Base-by-base conservation (phyloP, 108 stramenopile species). In the Nitzschia palea region DNA sequence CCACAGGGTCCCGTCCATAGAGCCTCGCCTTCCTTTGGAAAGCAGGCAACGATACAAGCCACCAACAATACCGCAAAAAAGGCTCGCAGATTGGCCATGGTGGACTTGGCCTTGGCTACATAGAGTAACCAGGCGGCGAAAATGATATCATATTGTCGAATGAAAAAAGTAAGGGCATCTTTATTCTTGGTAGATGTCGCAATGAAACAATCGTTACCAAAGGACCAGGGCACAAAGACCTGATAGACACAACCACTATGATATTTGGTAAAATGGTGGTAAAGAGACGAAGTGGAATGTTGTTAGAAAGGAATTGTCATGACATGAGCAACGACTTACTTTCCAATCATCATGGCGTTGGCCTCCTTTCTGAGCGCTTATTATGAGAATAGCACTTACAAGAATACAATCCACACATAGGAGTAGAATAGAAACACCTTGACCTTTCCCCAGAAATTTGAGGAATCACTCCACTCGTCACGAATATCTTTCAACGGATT, bases 341-440 rank as follows among this genome's bases (percentile, higher is more conserved):
- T n/a, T n/a, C n/a, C n/a, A n/a, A n/a, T n/a, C n/a, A n/a, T n/a
- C n/a, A n/a, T n/a, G n/a, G n/a, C n/a, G n/a, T n/a, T n/a, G n/a
- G n/a, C n/a, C n/a, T n/a, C n/a, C n/a, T n/a, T n/a, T n/a, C n/a
- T n/a, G n/a, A n/a, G n/a, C n/a, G n/a, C n/a, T n/a, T n/a, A n/a
- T n/a, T n/a, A n/a, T n/a, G n/a, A n/a, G n/a, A n/a, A n/a, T n/a
- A n/a, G n/a, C 15, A 48, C 47, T 48, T 48, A 48, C 47, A 48
- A 5, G 18, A 48, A 48, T 5, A 20, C 47, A 18, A 48, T 8
- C 47, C 47, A 48, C 15, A 48, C 47, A 48, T n/a, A 48, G 17
- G 47, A 48, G 22, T 48, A 48, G 18, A 48, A 48, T 12, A 48
- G 47, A 48, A 48, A 20, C 47, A 48, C 47, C 22, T 48, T 48